A percentile compares a stretch with the other conserved stretches of the same genome.
phyloP scores from a whole-genome alignment of 352 stramenopile genomes.

The Phytopythium cucurbitacearum region DNA sequence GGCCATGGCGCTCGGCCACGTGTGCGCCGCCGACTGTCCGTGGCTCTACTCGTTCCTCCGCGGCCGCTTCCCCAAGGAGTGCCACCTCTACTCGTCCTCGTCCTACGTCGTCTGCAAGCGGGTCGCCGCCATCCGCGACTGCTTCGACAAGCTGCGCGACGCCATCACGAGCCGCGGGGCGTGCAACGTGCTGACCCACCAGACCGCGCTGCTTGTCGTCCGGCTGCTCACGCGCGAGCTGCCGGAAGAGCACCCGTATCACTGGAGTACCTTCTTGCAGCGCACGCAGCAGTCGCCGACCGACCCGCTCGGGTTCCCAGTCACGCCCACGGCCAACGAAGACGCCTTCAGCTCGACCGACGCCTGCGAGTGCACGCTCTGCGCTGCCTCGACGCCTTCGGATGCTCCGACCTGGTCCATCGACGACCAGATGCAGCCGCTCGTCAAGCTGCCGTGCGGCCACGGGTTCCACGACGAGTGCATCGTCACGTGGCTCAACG shows the following conservation, averaged over 20 bases:
- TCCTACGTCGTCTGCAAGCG: slow-evolving; percentile 28
- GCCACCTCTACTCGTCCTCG: slow-evolving; percentile 39
- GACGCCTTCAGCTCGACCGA: slow-evolving; percentile 33
- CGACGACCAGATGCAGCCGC: slow-evolving; percentile 14
- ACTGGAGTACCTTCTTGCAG: slow-evolving; percentile 39
- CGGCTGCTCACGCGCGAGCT: slow-evolving; percentile 61
- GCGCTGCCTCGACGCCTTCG: slow-evolving; percentile 11
- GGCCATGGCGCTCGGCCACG: slow-evolving; percentile 49
- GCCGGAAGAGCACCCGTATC: slow-evolving; percentile 56
- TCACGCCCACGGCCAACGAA: slow-evolving; percentile 16
- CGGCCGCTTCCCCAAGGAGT: slow-evolving; percentile 56
- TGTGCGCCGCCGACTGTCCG: slow-evolving; percentile 40
- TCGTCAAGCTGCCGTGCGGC: slow-evolving; percentile 41
- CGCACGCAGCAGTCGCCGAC: slow-evolving; percentile 14
- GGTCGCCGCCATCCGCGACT: slow-evolving; percentile 23
- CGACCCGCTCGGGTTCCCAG: too few relatives aligned
- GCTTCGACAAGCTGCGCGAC: slow-evolving; percentile 31
- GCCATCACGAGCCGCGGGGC: slow-evolving; percentile 34
- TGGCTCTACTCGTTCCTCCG: slow-evolving; percentile 66
- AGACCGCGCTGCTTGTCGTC: slow-evolving; percentile 50
- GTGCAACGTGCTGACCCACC: slow-evolving; percentile 40
- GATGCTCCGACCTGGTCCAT: slow-evolving; percentile 3
- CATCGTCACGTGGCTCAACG: slow-evolving; percentile 51
- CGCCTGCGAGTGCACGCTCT: slow-evolving; percentile 16
- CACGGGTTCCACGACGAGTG: slow-evolving; percentile 74